Evolutionary conservation across 768 basidiomycete species (phyloP).

Genomic region (Tricholoma sp.): DNA sequence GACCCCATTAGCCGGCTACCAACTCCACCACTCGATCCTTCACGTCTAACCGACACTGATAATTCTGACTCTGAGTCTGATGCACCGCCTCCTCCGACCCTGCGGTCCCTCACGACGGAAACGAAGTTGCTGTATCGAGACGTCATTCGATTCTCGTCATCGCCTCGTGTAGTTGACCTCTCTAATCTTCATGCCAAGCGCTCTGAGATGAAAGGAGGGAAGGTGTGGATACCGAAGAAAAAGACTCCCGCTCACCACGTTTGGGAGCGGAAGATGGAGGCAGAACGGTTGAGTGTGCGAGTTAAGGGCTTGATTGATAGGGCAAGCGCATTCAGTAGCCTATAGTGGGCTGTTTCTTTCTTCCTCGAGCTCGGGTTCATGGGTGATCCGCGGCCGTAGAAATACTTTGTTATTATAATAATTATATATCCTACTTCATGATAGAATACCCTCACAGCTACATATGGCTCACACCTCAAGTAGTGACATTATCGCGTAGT

Average conservation of each 20-base stretch:
- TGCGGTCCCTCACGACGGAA: conserved; percentile 72
- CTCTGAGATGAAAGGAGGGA: conserved; percentile 42
- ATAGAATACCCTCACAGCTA: too few relatives aligned
- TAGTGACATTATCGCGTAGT: too few relatives aligned
- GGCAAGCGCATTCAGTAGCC: conserved; percentile 39
- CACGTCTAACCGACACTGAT: conserved; percentile 63
- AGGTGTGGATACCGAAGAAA: conserved; percentile 78
- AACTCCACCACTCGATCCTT: conserved; percentile 67
- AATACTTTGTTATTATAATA: neutral
- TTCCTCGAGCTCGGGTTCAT: neutral
- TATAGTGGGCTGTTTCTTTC: conserved; percentile 12
- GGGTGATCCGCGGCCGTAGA: neutral
- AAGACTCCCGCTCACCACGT: conserved; percentile 80
- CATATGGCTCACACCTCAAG: too few relatives aligned
- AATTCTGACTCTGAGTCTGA: conserved; percentile 54
- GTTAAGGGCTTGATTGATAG: conserved; percentile 70
- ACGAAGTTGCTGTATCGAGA: conserved; percentile 87
- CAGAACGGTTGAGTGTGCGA: conserved; percentile 61
- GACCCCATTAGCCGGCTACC: conserved; percentile 41
- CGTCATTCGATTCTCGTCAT: conserved; percentile 79
- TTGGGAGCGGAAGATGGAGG: conserved; percentile 70
- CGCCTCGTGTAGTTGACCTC: conserved; percentile 83
- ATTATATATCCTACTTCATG: too few relatives aligned
- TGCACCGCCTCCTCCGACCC: conserved; percentile 38
- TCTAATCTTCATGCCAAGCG: conserved; percentile 52